Evolutionary conservation across 2,329 filamentous ascomycete species (phyloP).

Genomic region (Cadophora sp.): DNA sequence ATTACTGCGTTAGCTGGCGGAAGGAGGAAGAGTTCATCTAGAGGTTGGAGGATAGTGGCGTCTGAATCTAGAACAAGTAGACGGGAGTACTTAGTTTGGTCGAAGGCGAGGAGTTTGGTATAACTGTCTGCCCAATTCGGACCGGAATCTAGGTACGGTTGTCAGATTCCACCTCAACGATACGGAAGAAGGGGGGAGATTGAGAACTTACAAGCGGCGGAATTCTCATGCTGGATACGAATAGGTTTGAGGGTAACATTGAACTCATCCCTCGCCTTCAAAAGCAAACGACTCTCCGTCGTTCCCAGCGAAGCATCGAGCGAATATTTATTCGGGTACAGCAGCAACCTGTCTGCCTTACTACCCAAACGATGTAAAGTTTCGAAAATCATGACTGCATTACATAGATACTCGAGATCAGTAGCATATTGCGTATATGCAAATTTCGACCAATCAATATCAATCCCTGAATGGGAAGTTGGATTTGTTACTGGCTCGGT

Average conservation of each 20-base stretch:
- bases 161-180: not conserved
- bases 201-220: slow-evolving; percentile 47
- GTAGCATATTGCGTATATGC: slow-evolving; percentile 60
- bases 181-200: too few species aligned
- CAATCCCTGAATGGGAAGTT: slow-evolving; percentile 13
- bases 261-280: slow-evolving; percentile 54
- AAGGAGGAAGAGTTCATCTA: slow-evolving; percentile 68
- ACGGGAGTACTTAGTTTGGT: slow-evolving; percentile 63
- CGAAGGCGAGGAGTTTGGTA: slow-evolving; percentile 74
- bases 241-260: slow-evolving; percentile 53
- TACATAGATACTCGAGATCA: slow-evolving; percentile 55
- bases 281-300: slow-evolving; percentile 47
- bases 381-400: slow-evolving; percentile 59
- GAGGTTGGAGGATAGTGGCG: slow-evolving; percentile 47
- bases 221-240: slow-evolving; percentile 48
- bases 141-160: slow-evolving; percentile 20
- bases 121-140: slow-evolving; percentile 52
- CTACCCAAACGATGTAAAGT: slow-evolving; percentile 51
- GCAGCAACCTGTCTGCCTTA: slow-evolving; percentile 53
- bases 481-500: slow-evolving; percentile 17
- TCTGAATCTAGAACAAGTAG: slow-evolving; percentile 39
- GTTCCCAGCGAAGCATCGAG: slow-evolving; percentile 45
- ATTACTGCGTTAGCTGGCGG: slow-evolving; percentile 60
- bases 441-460: slow-evolving; percentile 52
- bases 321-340: slow-evolving; percentile 50